Conservation (phyloP, 2,329 filamentous ascomycete genomes). For the Alternaria angustiovoidea region DNA sequence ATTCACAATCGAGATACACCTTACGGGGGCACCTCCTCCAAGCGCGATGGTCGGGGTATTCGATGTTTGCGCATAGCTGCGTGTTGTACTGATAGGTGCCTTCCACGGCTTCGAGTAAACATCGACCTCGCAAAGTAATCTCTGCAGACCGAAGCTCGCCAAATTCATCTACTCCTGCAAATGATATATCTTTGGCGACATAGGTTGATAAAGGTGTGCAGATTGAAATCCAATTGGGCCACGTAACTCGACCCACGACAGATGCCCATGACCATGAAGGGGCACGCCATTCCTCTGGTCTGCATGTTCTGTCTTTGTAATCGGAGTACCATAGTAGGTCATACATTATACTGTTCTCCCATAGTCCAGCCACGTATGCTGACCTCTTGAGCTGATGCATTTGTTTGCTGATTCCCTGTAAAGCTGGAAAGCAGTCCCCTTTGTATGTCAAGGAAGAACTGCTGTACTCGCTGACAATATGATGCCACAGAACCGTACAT, state of each 20-base stretch:
- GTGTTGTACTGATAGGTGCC: background rate
- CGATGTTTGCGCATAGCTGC: background rate
- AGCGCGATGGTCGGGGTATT: background rate
- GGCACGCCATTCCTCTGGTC: constrained; percentile 2
- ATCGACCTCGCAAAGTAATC: background rate
- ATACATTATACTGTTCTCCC: background rate
- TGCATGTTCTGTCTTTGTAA: background rate
- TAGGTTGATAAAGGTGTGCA: background rate
- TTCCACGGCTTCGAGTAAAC: background rate
- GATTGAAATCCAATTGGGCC: background rate
- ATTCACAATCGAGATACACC: background rate
- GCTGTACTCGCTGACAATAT: background rate
- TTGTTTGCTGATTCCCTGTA: constrained; percentile 8
- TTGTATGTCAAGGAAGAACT: background rate
- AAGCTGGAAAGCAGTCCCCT: constrained; percentile 8
- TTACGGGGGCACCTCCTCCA: background rate
- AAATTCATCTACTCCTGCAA: background rate
- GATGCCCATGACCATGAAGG: constrained; percentile 16
- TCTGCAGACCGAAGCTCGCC: background rate
- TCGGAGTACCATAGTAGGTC: background rate
- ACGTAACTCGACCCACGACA: background rate
- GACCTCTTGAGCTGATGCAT: background rate
- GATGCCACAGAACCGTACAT: background rate
- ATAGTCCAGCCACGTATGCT: constrained; percentile 5
- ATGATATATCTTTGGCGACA: background rate